A percentile compares a stretch with the other conserved stretches of the same genome.
Evolutionary conservation across 2,329 filamentous ascomycete species (phyloP).

Genomic region (Colletotrichum karsti): DNA sequence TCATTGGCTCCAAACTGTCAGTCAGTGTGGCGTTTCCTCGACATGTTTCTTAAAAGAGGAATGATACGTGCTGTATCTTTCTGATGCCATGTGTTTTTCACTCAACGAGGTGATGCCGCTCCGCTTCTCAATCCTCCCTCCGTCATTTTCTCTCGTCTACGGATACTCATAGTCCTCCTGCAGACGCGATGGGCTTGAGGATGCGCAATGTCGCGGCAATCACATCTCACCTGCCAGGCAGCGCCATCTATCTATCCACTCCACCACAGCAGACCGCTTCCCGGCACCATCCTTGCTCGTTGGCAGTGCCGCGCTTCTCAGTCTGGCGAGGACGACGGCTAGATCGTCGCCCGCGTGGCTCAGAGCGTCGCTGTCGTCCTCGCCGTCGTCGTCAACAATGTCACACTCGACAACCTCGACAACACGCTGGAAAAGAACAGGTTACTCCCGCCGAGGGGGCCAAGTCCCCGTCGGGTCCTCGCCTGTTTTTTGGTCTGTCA

Average conservation of each 20-base stretch:
- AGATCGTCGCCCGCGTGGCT: background rate
- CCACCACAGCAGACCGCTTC: background rate
- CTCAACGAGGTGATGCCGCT: too few relatives aligned
- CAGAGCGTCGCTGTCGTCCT: background rate
- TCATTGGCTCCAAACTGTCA: too few relatives aligned
- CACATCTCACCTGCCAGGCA: background rate
- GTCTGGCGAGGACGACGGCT: background rate
- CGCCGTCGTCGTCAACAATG: background rate
- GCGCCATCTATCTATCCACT: conserved; percentile 3
- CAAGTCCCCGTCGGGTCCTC: background rate
- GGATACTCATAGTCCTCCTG: background rate
- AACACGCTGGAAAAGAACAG: background rate
- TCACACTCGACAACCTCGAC: background rate
- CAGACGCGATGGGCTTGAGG: background rate
- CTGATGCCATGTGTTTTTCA: background rate
- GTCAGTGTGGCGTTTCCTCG: background rate
- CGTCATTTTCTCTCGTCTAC: background rate
- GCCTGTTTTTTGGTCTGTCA: background rate
- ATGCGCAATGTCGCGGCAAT: background rate
- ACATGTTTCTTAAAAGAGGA: background rate
- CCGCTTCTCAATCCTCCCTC: background rate
- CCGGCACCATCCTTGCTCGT: background rate
- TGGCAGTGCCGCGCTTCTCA: background rate
- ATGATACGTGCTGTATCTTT: background rate
- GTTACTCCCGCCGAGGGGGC: background rate